phyloP scores from a whole-genome alignment of 2,329 filamentous ascomycete species.

The Emmonsia crescens region DNA sequence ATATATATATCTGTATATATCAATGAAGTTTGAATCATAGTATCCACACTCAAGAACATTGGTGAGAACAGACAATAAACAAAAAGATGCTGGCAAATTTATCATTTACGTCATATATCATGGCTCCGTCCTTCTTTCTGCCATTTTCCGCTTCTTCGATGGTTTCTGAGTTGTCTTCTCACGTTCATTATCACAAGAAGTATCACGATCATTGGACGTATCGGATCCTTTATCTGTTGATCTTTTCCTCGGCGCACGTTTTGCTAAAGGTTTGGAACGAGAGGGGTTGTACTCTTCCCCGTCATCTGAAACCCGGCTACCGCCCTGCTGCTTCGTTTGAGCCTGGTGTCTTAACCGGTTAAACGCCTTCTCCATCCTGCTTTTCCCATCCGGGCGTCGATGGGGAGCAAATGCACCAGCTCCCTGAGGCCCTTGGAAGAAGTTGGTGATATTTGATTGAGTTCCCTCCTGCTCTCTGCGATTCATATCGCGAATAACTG shows the following conservation, averaged over 20 bases:
- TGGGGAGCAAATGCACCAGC: slow-evolving; percentile 60
- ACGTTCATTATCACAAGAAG: background rate
- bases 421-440: slow-evolving; percentile 57
- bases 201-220: background rate
- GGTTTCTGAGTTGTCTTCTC: background rate
- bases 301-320: background rate
- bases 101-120: background rate
- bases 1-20: background rate
- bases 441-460: slow-evolving; percentile 91
- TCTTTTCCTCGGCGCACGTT: background rate
- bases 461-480: slow-evolving; percentile 77
- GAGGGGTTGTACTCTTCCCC: slow-evolving; percentile 7
- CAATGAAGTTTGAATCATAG: background rate
- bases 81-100: background rate
- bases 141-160: background rate
- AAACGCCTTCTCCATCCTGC: slow-evolving; percentile 67
- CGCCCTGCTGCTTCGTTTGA: slow-evolving; percentile 17
- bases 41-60: background rate
- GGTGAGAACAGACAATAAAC: background rate
- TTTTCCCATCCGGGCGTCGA: slow-evolving; percentile 50
- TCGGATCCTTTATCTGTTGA: background rate
- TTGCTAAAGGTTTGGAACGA: slow-evolving; percentile 6
- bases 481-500: slow-evolving; percentile 94
- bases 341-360: slow-evolving; percentile 52
- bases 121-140: background rate